Evolutionary conservation across 106 monocot genomes (phyloP), one percentile per base, ranked within the genome.

Genomic region (Chionographis japonica): DNA sequence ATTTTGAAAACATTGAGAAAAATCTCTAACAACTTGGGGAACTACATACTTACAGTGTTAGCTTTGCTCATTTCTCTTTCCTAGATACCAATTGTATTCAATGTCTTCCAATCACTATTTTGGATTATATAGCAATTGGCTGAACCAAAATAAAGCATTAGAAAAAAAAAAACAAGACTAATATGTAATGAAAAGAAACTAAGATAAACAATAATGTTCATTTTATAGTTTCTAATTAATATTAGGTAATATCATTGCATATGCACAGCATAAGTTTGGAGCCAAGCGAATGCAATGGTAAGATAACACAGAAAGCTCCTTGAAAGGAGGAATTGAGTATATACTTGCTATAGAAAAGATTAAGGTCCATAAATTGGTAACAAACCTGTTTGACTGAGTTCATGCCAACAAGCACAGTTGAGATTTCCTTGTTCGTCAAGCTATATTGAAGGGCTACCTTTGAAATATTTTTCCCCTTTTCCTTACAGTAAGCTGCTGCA

Each of bases 381-480:
- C 6, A 68, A 37, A 88, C 95, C 92, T 95, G 95, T 53, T 62
- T 54, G 41, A 82, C 78, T 68, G 92, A 91, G 68, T 77, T 90
- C 95, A 95, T 92, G 71, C 95, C 95, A 40, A 95, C 95, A 68
- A 95, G 86, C 61, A 92, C 78, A 11, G 86, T 77, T 19, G 92
- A 72, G 37, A 95, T 79, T 36, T 86, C 95, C 60, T 84, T 86
- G 62, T 88, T 89, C 64, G 56, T 68, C 78, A 95, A 74, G 75
- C 95, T 89, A 68, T 95, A 95, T 74, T 95, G 91, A 52, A 95
- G 62, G 60, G 95, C 81, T 62, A 95, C 58, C 75, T 95, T 91
- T 3, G 88, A 79, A 65, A 92, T 81, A 56, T 77, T 89, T 55
- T 86, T 80, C 54, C 91, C 91, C 68, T 86, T 89, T 16, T 72